Conservation (phyloP, 352 stramenopile genomes). For the Plasmopara muralis region DNA sequence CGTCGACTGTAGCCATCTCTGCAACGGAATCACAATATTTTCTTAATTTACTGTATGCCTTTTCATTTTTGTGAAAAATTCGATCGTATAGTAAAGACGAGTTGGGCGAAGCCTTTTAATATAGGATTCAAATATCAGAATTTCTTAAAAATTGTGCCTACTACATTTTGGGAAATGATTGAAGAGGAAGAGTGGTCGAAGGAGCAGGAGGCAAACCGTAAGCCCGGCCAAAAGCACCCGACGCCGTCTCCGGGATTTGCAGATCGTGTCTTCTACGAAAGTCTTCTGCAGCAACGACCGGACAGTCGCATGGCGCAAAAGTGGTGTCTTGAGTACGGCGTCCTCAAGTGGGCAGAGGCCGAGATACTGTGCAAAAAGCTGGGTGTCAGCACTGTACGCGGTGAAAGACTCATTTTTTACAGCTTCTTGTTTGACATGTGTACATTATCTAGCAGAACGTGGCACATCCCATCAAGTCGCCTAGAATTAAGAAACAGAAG, state of each 20-base stretch:
- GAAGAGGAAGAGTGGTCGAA: conserved; percentile 86
- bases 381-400: conserved; percentile 48
- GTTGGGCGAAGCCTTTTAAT: no score
- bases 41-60: no score
- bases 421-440: conserved; percentile 2
- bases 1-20: neutral
- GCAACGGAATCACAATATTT: no score
- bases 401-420: neutral
- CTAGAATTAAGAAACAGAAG: conserved; percentile 36
- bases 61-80: no score
- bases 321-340: conserved; percentile 87
- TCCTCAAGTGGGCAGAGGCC: conserved; percentile 82
- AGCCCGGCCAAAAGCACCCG: conserved; percentile 84
- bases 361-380: conserved; percentile 74
- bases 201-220: conserved; percentile 84
- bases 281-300: conserved; percentile 75
- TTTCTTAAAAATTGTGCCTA: no score
- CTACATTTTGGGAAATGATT: conserved; percentile 31
- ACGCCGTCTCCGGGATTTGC: conserved; percentile 82
- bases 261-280: conserved; percentile 89
- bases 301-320: conserved; percentile 84
- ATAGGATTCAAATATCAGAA: no score
- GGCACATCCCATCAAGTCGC: conserved; percentile 34
- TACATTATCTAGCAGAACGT: conserved; percentile 39
- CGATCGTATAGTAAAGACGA: no score